Evolutionary conservation across 495 filamentous ascomycete species (phyloP), one percentile per base, ranked within the genome.

Genomic region (Aspergillus cavernicola): DNA sequence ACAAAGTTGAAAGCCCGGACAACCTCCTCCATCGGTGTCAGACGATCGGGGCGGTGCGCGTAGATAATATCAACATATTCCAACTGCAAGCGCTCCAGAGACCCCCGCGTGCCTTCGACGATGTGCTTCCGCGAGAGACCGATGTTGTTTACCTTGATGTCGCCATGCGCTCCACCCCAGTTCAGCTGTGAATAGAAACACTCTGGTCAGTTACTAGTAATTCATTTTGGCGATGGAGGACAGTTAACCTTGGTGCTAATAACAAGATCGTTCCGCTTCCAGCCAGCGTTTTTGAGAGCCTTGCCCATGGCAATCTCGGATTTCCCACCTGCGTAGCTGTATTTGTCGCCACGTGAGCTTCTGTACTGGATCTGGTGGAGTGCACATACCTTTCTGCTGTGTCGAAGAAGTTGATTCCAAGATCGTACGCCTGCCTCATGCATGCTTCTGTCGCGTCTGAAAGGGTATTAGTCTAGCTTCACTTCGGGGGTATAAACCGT

Each of bases 101-200:
- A 84, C 4, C 76, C 77, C 47, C 81, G 77, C 23, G 76, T 72
- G 19, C 85, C 86, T 74, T 92, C 88, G 56, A 91, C 69, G 35
- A 92, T 76, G 72, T 95, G 90, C 69, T 96, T 96, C 51, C 88
- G 80, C 28, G 82, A 87, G 15, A 96, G 79, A 3, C 90, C 90
- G 53, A 77, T 71, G 59, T 90, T 91, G 69, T 91, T 90, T 42
- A 86, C 44, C n/a, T 22, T 22, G 64, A 82, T 86, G 39, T 75
- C 71, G 38, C 81, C 80, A 58, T 81, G 79, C 15, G 77, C 80
- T 20, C 42, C 56, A 26, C 85, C 87, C 80, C 79, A 89, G 70
- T 89, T 82, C 50, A 91, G 74, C 82, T 85, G 52, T n/a, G 24
- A n/a, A 39, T n/a, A 24, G 9, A 38, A 12, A 23, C 28, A 8